These are phyloP conservation scores for Sporothrix pallida DNA, from an alignment of 2,329 filamentous ascomycete genomes.

Conservation along the genomic window DNA sequence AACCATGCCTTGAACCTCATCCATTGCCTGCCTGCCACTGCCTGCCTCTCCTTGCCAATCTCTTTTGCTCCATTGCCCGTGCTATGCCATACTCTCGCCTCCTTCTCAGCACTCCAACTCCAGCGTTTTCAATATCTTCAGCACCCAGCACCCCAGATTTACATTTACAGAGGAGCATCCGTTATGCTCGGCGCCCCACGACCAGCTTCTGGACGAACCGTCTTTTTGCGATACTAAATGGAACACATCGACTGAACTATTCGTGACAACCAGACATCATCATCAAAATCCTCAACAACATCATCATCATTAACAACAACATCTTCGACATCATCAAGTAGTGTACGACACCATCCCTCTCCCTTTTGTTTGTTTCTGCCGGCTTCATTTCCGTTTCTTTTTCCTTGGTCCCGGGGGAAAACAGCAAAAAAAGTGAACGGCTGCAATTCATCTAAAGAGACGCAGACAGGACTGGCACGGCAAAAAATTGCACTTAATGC, in stretches of 20 bases:
- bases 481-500: slow-evolving; percentile 18
- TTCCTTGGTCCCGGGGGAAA: background rate
- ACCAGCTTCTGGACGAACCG: background rate
- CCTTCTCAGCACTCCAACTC: slow-evolving; percentile 19
- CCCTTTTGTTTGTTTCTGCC: slow-evolving; percentile 14
- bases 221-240: background rate
- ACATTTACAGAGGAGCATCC: background rate
- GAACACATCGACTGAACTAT: slow-evolving; percentile 33
- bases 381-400: slow-evolving; percentile 9
- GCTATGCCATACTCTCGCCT: background rate
- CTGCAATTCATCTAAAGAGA: slow-evolving; percentile 1
- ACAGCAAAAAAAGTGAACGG: slow-evolving; percentile 1
- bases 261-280: slow-evolving; percentile 28
- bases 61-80: background rate
- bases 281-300: slow-evolving; percentile 8
- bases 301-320: slow-evolving; percentile 16
- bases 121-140: slow-evolving; percentile 1
- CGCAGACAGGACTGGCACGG: slow-evolving; percentile 20
- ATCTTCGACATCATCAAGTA: slow-evolving; percentile 32
- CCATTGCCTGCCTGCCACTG: slow-evolving; percentile 3
- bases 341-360: slow-evolving; percentile 33
- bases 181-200: background rate
- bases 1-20: slow-evolving; percentile 2
- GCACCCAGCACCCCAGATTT: slow-evolving; percentile 1
- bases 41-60: slow-evolving; percentile 14